Evolutionary conservation across 352 stramenopile species (phyloP), one percentile per base, ranked within the genome.

Genomic region (Phytophthora syringae): DNA sequence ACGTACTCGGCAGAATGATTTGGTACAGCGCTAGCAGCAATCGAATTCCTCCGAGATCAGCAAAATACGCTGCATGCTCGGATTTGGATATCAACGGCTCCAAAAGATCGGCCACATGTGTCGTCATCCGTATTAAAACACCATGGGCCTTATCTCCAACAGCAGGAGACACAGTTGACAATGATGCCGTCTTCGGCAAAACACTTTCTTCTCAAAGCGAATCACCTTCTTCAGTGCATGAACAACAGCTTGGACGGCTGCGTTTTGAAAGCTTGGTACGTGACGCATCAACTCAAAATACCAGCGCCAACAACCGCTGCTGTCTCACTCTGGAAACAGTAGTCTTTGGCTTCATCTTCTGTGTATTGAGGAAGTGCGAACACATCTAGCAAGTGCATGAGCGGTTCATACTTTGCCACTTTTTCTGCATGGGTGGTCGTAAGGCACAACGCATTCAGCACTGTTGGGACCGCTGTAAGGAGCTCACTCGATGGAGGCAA

Each of bases 201-300:
- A 64, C 20, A 27, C 80, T 73, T 37, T 96, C 84, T 80, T 90
- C 82, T 68, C 77, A 51, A 91, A 89, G 0, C 97, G 79, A 60
- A 93, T 86, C 30, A 98, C 74, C 42, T 98, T 92, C 58, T 97
- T 94, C 39, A 98, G 79, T 0, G 93, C 90, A 69, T 93, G 70
- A 0, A 98, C 82, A 25, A 97, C 86, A 9, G 94, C 93, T 64
- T 92, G 76, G 39, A 99, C 89, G 7, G 93, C 82, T 30, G 85
- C 70, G 34, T 85, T 82, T 51, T 95, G 92, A 42, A 99, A 88
- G 28, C 73, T 86, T 30, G 92, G 85, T 40, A 98, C 90, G 72
- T 99, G 96, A 5, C 96, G 88, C 92, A 99, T 98, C 21, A 99
- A 75, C 74, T 99, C 97, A 71, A 99, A 34, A 99, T 77, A 11